These are phyloP conservation scores for Trichocladium antarcticum DNA, from an alignment of 495 filamentous ascomycete species.

Conservation along the genomic window DNA sequence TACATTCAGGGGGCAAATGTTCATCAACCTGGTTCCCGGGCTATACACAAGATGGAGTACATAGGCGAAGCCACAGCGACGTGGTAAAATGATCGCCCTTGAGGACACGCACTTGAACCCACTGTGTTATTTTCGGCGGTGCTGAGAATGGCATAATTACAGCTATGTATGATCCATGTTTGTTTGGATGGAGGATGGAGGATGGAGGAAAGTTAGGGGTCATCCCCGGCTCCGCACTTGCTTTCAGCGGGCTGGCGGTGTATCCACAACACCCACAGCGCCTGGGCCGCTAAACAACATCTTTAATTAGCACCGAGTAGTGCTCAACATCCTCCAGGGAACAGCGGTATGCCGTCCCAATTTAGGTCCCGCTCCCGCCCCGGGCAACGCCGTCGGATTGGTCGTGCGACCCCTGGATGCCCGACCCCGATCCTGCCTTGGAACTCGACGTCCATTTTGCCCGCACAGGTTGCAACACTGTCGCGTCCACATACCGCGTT, in stretches of 20 bases:
- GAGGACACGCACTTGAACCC: background rate
- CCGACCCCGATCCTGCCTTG: background rate
- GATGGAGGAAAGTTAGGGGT: too few species aligned
- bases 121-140: background rate
- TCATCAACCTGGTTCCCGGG: too few species aligned
- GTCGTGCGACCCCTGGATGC: slow-evolving; percentile 1
- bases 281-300: background rate
- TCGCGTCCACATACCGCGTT: background rate
- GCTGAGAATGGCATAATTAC: too few species aligned
- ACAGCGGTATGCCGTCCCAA: background rate
- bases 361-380: background rate
- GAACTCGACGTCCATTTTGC: background rate
- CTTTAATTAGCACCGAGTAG: slow-evolving; percentile 3
- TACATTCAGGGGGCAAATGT: too few species aligned
- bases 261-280: background rate
- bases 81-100: slow-evolving; percentile 4
- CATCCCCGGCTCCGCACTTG: background rate
- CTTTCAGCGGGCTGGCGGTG: background rate
- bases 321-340: background rate
- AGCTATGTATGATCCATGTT: too few species aligned
- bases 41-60: too few species aligned
- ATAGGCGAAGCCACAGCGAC: background rate
- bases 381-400: slow-evolving; percentile 8
- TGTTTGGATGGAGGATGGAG: too few species aligned
- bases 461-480: background rate